These are phyloP conservation scores for Saccharomycopsis sp. DNA, from an alignment of 805 yeast genomes.

Conservation along the genomic window DNA sequence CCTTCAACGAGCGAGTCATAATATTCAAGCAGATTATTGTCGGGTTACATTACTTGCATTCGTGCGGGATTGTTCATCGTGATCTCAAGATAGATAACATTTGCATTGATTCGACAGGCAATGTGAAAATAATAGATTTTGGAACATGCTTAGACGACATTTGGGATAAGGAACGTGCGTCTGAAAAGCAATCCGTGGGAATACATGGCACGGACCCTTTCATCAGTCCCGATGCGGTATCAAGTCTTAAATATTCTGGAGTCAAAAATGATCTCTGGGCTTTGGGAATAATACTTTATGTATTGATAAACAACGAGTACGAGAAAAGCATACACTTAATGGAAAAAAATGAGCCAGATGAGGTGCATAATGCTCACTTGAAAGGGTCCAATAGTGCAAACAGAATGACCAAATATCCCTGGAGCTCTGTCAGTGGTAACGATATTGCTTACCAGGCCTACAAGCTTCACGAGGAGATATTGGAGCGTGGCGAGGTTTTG, in stretches of 20 bases:
- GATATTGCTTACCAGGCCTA: slow-evolving; percentile 14
- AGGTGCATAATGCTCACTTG: not conserved
- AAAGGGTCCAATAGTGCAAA: slow-evolving; percentile 10
- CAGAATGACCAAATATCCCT: slow-evolving; percentile 15
- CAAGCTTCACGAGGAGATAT: slow-evolving; percentile 9
- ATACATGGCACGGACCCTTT: slow-evolving; percentile 20
- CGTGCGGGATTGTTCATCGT: slow-evolving; percentile 88
- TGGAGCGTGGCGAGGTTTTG: slow-evolving; percentile 2
- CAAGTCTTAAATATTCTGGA: slow-evolving; percentile 10
- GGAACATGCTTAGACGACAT: slow-evolving; percentile 45
- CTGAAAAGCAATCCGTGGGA: slow-evolving; percentile 8
- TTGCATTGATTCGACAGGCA: slow-evolving; percentile 58
- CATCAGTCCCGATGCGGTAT: slow-evolving; percentile 18
- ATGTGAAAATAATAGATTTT: slow-evolving; percentile 70
- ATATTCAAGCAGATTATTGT: slow-evolving; percentile 70
- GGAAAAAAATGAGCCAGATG: not conserved
- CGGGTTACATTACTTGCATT: slow-evolving; percentile 79
- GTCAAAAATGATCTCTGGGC: slow-evolving; percentile 18
- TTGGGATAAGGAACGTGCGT: not conserved
- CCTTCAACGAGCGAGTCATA: not conserved
- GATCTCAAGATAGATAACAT: slow-evolving; percentile 88
- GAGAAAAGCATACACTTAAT: not conserved
- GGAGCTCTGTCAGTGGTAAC: slow-evolving; percentile 6
- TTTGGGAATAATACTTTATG: slow-evolving; percentile 17
- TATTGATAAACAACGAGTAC: slow-evolving; percentile 6